Conservation (phyloP, 345 rosid species). For the Sonneratia caseolaris region DNA sequence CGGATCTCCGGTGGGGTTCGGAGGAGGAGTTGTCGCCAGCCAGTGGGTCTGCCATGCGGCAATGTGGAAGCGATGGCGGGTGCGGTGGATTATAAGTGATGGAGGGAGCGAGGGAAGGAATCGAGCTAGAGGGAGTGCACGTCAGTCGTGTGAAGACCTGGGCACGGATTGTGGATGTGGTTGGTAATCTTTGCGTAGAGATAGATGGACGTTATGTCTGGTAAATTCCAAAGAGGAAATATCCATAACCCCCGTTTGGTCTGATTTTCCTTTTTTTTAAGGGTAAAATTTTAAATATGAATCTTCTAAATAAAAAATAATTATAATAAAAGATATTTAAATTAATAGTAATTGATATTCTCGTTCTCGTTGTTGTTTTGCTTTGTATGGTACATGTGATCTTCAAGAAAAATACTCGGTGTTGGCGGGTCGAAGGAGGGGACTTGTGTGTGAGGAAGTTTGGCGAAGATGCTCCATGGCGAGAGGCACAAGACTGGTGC, state of each 20-base stretch:
- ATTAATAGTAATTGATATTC: background rate
- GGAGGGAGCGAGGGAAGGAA: conserved; percentile 19
- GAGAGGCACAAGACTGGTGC: conserved; percentile 71
- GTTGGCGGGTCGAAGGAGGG: background rate
- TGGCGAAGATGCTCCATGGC: conserved; percentile 16
- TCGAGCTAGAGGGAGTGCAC: conserved; percentile 30
- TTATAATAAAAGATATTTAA: too few species aligned
- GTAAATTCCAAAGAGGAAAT: conserved; percentile 23
- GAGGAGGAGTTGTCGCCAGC: conserved; percentile 21
- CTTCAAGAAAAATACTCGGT: background rate
- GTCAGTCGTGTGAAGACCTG: conserved; percentile 65
- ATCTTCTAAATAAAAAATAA: too few species aligned
- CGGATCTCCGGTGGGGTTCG: conserved; percentile 34
- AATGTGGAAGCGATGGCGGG: conserved; percentile 15
- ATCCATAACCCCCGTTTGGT: too few species aligned
- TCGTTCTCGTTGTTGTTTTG: background rate
- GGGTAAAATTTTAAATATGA: too few species aligned
- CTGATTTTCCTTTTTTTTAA: too few species aligned
- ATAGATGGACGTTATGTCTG: conserved; percentile 27
- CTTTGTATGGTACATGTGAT: background rate
- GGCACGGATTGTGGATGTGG: conserved; percentile 50
- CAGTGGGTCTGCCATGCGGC: conserved; percentile 45
- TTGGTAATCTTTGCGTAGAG: conserved; percentile 19
- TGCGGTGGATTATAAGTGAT: conserved; percentile 32
- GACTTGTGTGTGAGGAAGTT: background rate